Conservation (phyloP, 805 yeast species). For the Yarrowia deformans region DNA sequence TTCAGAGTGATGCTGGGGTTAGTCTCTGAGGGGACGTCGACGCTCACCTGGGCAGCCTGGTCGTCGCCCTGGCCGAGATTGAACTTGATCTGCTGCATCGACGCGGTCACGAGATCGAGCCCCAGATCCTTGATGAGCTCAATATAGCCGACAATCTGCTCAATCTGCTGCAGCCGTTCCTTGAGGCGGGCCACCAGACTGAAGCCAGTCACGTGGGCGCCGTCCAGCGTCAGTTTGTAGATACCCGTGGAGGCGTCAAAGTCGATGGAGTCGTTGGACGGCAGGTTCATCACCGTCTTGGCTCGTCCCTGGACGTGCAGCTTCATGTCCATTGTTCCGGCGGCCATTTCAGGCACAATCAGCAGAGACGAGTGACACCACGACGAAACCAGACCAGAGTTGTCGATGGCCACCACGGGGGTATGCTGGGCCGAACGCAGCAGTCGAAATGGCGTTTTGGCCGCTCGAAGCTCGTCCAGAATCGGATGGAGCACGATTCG, state of each 20-base stretch:
- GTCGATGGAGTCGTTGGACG: slow-evolving; percentile 25
- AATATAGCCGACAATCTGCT: slow-evolving; percentile 48
- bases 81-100: slow-evolving; percentile 48
- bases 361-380: slow-evolving; percentile 26
- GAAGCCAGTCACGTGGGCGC: not conserved
- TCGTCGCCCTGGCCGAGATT: slow-evolving; percentile 42
- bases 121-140: slow-evolving; percentile 46
- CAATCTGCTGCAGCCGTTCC: slow-evolving; percentile 45
- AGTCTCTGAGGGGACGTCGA: slow-evolving; percentile 10
- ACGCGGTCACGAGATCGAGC: slow-evolving; percentile 46
- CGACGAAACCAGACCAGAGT: slow-evolving; percentile 18
- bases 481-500: slow-evolving; percentile 49
- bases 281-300: slow-evolving; percentile 32
- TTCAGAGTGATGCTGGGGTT: slow-evolving; percentile 12
- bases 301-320: slow-evolving; percentile 26
- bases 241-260: slow-evolving; percentile 18
- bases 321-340: slow-evolving; percentile 22
- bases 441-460: slow-evolving; percentile 14
- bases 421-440: slow-evolving; percentile 17
- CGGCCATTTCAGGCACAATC: slow-evolving; percentile 18
- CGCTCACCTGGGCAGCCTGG: not conserved
- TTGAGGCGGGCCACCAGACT: not conserved
- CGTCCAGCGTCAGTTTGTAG: slow-evolving; percentile 29
- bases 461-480: slow-evolving; percentile 46
- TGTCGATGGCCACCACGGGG: slow-evolving; percentile 22